Percentiles rank a stretch among this genome's conserved stretches.
Evolutionary conservation across 805 yeast genomes (phyloP).

Genomic region (Myxozyma vanderwaltii): DNA sequence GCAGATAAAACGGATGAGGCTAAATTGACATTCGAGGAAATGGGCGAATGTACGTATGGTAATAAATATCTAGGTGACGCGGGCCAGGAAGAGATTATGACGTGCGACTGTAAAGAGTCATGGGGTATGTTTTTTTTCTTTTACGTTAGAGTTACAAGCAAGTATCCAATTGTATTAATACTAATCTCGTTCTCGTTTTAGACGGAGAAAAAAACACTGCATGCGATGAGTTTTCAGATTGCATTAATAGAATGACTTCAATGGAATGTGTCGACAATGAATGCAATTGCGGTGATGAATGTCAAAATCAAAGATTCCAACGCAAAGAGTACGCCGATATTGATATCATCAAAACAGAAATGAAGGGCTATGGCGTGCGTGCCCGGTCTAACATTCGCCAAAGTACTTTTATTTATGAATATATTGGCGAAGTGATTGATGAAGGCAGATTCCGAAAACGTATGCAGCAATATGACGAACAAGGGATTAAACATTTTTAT

Average conservation of each 20-base stretch:
- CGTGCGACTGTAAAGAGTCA: constrained; percentile 81
- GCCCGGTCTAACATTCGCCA: constrained; percentile 61
- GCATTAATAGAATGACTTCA: constrained; percentile 89
- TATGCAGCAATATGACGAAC: constrained; percentile 69
- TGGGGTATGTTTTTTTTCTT: constrained; percentile 20
- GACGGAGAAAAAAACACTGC: constrained; percentile 57
- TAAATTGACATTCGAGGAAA: constrained; percentile 53
- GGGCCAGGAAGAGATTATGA: constrained; percentile 79
- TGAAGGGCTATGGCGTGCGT: constrained; percentile 88
- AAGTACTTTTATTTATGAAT: constrained; percentile 82
- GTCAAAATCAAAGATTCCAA: constrained; percentile 90
- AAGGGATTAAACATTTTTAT: constrained; percentile 88
- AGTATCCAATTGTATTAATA: too few species aligned
- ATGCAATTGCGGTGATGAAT: constrained; percentile 73
- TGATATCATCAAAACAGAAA: constrained; percentile 79
- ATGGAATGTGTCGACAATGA: constrained; percentile 81
- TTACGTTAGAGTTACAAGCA: too few species aligned
- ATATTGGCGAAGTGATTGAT: constrained; percentile 90
- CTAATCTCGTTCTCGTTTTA: background rate
- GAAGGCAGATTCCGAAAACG: constrained; percentile 73
- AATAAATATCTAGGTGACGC: constrained; percentile 65
- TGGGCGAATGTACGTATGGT: constrained; percentile 65
- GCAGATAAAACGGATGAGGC: constrained; percentile 74
- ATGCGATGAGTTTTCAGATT: constrained; percentile 82
- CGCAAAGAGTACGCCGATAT: constrained; percentile 68